Base-by-base conservation (phyloP, 2,329 filamentous ascomycete species). In the Bertia moriformis region DNA sequence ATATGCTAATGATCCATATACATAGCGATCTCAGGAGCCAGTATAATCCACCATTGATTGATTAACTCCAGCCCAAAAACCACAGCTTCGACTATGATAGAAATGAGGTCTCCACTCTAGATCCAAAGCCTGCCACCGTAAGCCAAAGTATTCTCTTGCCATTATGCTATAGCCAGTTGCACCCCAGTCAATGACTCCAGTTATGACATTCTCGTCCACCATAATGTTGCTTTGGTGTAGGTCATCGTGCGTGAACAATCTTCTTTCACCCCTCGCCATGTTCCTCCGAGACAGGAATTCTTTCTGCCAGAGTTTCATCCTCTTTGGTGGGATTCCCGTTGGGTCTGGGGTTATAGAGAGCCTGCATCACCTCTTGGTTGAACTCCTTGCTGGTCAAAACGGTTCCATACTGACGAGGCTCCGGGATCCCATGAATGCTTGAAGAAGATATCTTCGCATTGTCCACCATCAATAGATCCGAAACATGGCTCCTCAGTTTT, bases 331-430 rank as follows among this genome's bases (percentile, higher is more conserved):
- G 24, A 10, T 29, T 29, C n/a, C 24, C 24, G 13, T 44, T 41
- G 5, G 46, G 45, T 39, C 47, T 44, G 14, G 46, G 43, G 17
- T 41, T 38, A 35, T 43, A 38, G 5, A 51, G 41, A 18, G 48
- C 46, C 41, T 49, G 42, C 4, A 49, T 43, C 18, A 47, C 39
- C 5, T 44, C 48, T 24, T 41, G 13, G 33, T 48, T 45, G 20
- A 43, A 47, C 38, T 42, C 39, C 18, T 43, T 41, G 27, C 38
- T 39, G 7, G 46, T 44, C 4, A 30, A 24, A 20, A 46, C 48
- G 18, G 44, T 45, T 15, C 46, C 49, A 42, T 48, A 47, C 14
- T 37, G 38, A 41, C 36, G 30, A 12, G 38, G 18, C 19, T 38
- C 33, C n/a, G 20, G 22, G 33, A 35, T 47, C 41, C 42, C 45